Evolutionary conservation across 2,329 filamentous ascomycete species (phyloP), one percentile per base, ranked within the genome.

Genomic region (Colletotrichum destructivum): DNA sequence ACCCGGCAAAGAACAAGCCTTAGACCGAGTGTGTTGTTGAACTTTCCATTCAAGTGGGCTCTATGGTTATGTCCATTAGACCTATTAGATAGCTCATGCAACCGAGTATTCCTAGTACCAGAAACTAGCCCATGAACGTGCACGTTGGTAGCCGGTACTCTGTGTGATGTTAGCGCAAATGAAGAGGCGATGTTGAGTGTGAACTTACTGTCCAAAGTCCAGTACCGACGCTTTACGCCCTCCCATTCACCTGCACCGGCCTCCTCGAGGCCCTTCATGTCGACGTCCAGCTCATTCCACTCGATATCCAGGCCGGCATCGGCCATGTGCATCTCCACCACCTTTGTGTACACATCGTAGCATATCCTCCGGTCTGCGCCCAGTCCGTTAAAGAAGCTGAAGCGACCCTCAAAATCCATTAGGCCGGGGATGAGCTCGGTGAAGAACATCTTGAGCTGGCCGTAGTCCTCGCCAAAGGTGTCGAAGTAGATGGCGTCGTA

Each of bases 401-500:
- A 97, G 11, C 92, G 88, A 71, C 95, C 93, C 4, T 88, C 83
- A 26, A 88, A 85, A 75, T 93, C 91, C 56, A 99, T 84, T 65
- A 98, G 82, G 0, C 90, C 92, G 42, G 96, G 94, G 13, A 98
- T 91, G 76, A 93, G 91, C 80, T 98, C 96, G 2, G 89, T 92
- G 80, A 98, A 98, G 84, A 98, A 98, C 71, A 91, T 87, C 57
- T 92, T 92, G 38, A 98, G 89, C 80, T 96, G 93, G 2, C 87
- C 86, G 82, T 98, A 99, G 74, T 96, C 94, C 83, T 99, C 96
- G 8, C 95, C 96, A 81, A 98, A 98, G 0, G 96, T 99, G 79
- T 99, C 96, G 78, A 98, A 98, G 85, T 98, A 99, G 75, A 99
- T 94, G 38, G 92, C 94, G 79, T 97, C 94, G 78, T 96, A 95